Evolutionary conservation across 2,329 filamentous ascomycete species (phyloP), one percentile per base, ranked within the genome.

Genomic region (Xenoacremonium recifei): DNA sequence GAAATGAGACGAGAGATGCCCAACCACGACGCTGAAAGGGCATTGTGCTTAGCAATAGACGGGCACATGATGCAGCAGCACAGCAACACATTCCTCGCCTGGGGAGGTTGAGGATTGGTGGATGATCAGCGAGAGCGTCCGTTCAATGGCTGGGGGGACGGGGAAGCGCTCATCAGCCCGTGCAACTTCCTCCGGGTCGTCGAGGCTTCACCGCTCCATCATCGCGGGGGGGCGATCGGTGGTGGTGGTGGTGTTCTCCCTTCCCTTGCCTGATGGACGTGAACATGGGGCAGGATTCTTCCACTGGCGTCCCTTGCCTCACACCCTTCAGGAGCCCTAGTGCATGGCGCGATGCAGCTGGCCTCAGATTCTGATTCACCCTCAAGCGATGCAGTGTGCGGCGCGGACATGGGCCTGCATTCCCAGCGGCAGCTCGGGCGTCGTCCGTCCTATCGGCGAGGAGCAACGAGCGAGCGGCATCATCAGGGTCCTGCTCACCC

Each of bases 41-140:
- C 32, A 44, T 39, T 37, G 48, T 39, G 40, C 23, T 39, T 44
- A 49, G 41, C 37, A 44, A 43, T 48, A 45, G 42, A 42, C 43
- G 41, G 47, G 42, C 55, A 58, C 55, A 57, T 58, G 55, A 58
- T 47, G 42, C 35, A n/a, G n/a, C n/a, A n/a, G n/a, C n/a, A n/a
- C 35, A 42, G 48, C 30, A 37, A 47, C 40, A 41, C 54, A 57
- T 57, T 57, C 53, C 47, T 51, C 39, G n/a, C n/a, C n/a, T n/a
- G n/a, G n/a, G n/a, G n/a, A n/a, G n/a, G n/a, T n/a, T n/a, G n/a
- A n/a, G n/a, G n/a, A n/a, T n/a, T n/a, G n/a, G n/a, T n/a, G n/a
- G n/a, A n/a, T n/a, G n/a, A n/a, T n/a, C n/a, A n/a, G n/a, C n/a
- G n/a, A n/a, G n/a, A n/a, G n/a, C n/a, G n/a, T n/a, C n/a, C n/a